phyloP scores from a whole-genome alignment of 1,284 basidiomycete species.

The Phellopilus nigrolimitatus region DNA sequence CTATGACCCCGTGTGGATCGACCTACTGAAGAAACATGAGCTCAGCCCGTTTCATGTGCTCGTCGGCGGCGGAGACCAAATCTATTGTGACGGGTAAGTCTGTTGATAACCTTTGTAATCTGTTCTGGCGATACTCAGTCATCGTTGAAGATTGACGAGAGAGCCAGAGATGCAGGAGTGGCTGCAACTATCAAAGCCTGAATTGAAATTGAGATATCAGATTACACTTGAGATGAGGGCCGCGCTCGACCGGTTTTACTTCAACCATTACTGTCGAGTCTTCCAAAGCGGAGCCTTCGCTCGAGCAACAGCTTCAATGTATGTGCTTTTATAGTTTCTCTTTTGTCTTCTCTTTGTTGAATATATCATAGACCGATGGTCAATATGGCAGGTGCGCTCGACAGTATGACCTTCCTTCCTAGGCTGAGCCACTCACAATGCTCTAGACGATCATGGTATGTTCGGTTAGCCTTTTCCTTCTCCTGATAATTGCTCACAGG shows the following conservation, averaged over 20 bases:
- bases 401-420: too few relatives aligned
- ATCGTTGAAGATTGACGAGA: constrained; percentile 47
- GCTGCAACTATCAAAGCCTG: constrained; percentile 63
- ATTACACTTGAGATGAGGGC: constrained; percentile 71
- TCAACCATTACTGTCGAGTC: constrained; percentile 85
- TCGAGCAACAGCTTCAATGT: constrained; percentile 91
- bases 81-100: constrained; percentile 71
- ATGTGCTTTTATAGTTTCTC: constrained; percentile 14
- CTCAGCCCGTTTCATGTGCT: constrained; percentile 81
- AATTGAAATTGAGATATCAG: constrained; percentile 57
- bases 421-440: too few relatives aligned
- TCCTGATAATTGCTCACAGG: constrained; percentile 23
- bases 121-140: constrained; percentile 3
- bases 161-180: constrained; percentile 82
- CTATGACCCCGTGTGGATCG: constrained; percentile 91
- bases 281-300: constrained; percentile 92
- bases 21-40: constrained; percentile 79
- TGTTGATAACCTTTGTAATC: constrained; percentile 2
- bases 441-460: constrained; percentile 70
- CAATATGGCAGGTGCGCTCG: constrained; percentile 55
- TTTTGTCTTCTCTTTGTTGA: constrained; percentile 1
- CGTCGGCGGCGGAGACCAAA: constrained; percentile 82
- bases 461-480: too few relatives aligned
- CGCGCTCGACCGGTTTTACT: constrained; percentile 86
- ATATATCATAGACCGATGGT: constrained; percentile 48